Base-by-base conservation (phyloP, 2,329 filamentous ascomycete species). In the Fusarium heterosporum region DNA sequence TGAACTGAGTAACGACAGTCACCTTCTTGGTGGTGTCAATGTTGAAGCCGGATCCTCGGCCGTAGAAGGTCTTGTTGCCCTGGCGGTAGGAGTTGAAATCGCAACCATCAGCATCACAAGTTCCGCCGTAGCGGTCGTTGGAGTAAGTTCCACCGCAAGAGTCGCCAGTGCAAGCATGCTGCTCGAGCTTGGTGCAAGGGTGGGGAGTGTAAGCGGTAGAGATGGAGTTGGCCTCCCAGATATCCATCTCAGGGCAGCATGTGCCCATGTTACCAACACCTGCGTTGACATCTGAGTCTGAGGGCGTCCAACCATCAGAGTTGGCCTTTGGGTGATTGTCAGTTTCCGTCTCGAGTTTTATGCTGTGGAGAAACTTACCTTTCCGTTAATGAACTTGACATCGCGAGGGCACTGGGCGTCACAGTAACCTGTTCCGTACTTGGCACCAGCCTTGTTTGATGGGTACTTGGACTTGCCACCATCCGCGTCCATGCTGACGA, bases 61-160 rank as follows among this genome's bases (percentile, higher is more conserved):
- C 89, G 79, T 87, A 91, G 82, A 90, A 91, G 76, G 78, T 79
- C 61, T 80, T 80, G 78, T 88, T 83, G 64, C 89, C 89, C 82
- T 87, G 82, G 74, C 89, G 88, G 85, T 86, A 91, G 38, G 83
- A 75, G 84, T 90, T 90, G 84, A 89, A 90, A 76, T 90, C 89
- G 72, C 89, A 91, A 39, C 89, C 89, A 72, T 90, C 88, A 64
- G 87, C 86, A 75, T 91, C 89, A 76, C 89, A 91, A 58, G 84
- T 78, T 52, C 89, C 88, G 26, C 73, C 79, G 74, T 90, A 90
- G 64, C 89, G 87, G 70, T 83, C 78, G 48, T 69, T 52, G 51
- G 78, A 80, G 72, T 84, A 85, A 34, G 83, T 82, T 58, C 84
- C 87, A 59, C 86, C 86, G 69, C 85, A 88, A 8, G 60, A 59